Conservation (phyloP, 129 eudicot species). For the Lactuca saligna region DNA sequence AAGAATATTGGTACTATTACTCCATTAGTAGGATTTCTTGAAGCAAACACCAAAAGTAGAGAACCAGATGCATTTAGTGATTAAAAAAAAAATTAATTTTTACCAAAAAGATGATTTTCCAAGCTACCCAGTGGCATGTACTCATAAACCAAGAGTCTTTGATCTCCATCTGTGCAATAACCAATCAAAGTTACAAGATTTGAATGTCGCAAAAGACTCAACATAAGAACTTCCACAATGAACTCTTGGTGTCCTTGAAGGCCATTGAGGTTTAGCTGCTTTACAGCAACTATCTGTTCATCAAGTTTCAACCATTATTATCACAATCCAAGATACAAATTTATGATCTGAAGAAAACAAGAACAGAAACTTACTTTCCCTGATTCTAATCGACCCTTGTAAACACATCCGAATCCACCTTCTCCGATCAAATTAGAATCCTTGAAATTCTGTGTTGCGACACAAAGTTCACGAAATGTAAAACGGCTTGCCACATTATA, state of each 20-base stretch:
- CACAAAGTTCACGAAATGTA: constrained; percentile 76
- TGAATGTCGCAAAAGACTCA: constrained; percentile 75
- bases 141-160: constrained; percentile 82
- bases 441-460: constrained; percentile 79
- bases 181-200: constrained; percentile 91
- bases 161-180: constrained; percentile 88
- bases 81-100: background rate
- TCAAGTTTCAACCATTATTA: constrained; percentile 18
- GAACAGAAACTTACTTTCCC: constrained; percentile 50
- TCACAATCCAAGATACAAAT: background rate
- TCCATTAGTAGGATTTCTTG: background rate
- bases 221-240: constrained; percentile 85
- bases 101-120: constrained; percentile 91
- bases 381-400: constrained; percentile 77
- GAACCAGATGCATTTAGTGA: background rate
- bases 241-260: constrained; percentile 81
- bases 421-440: constrained; percentile 78
- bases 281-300: constrained; percentile 75
- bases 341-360: no score
- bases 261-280: constrained; percentile 80
- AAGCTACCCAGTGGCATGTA: constrained; percentile 91
- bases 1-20: background rate
- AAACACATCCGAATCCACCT: constrained; percentile 94
- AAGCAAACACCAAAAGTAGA: background rate
- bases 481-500: constrained; percentile 62